Conservation (phyloP, 306 rosid genomes). For the Sicyos baderoa region DNA sequence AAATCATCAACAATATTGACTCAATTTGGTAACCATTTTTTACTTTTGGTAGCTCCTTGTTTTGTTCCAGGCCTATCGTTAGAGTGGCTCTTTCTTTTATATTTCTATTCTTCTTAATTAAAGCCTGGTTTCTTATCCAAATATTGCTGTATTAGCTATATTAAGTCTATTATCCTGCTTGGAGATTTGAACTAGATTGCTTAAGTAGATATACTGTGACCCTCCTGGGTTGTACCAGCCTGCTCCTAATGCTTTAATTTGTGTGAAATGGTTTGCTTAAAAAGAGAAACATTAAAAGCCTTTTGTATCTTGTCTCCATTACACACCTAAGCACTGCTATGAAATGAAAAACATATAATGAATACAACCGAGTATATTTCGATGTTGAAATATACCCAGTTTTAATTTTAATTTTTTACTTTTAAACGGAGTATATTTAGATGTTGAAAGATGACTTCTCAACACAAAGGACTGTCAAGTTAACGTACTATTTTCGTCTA, state of each 20-base stretch:
- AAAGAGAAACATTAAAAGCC: neutral
- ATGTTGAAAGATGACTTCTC: neutral
- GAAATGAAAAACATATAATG: neutral
- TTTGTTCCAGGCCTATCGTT: neutral
- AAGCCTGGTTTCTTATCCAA: neutral
- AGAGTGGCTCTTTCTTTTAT: neutral
- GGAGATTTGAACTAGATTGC: neutral
- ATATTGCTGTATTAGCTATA: neutral
- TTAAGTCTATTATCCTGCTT: constrained; percentile 5
- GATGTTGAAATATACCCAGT: neutral
- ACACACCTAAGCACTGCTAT: neutral
- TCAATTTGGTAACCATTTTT: neutral
- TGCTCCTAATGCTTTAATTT: neutral
- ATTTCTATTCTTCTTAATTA: neutral
- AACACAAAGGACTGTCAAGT: neutral
- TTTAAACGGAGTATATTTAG: neutral
- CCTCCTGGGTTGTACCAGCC: neutral
- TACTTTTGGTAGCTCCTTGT: neutral
- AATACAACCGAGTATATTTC: neutral
- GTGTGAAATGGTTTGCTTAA: neutral
- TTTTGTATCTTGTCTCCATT: neutral
- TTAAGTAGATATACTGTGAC: neutral
- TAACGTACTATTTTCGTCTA: neutral
- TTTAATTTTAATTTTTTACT: too few species aligned
- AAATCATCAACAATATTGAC: neutral